These are phyloP conservation scores for Ricinus communis DNA, from an alignment of 345 rosid genomes.

Conservation along the genomic window DNA sequence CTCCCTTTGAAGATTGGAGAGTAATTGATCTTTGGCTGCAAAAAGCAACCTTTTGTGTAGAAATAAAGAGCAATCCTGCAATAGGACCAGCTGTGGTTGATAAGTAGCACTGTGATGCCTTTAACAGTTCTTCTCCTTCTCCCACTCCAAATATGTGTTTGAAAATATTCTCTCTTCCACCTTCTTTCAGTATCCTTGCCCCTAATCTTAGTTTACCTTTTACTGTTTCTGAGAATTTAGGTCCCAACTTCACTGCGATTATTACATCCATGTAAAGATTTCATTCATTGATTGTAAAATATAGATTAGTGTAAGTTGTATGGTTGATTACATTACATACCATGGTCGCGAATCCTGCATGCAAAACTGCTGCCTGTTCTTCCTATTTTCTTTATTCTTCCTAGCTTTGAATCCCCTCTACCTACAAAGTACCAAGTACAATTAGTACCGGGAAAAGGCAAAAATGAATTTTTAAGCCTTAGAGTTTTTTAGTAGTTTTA, in stretches of 20 bases:
- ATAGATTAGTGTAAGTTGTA: no score
- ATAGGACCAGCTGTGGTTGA: conserved; percentile 47
- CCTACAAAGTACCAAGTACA: conserved; percentile 7
- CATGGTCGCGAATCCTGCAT: conserved; percentile 36
- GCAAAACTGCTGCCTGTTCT: conserved; percentile 28
- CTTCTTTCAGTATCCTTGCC: conserved; percentile 39
- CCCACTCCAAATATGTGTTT: conserved; percentile 32
- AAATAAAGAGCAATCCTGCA: conserved; percentile 47
- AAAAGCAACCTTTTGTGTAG: conserved; percentile 38
- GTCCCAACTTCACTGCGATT: conserved; percentile 36
- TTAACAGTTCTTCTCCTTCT: conserved; percentile 43
- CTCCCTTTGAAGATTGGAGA: conserved; percentile 22
- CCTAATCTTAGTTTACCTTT: conserved; percentile 46
- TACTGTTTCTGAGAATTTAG: conserved; percentile 38
- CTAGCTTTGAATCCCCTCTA: conserved; percentile 15
- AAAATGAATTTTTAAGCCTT: no score
- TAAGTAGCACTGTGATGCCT: conserved; percentile 51
- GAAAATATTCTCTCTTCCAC: conserved; percentile 45
- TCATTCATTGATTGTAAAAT: background rate
- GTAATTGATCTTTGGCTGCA: conserved; percentile 37
- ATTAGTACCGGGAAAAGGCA: background rate
- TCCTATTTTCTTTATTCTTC: conserved; percentile 8
- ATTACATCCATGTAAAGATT: background rate
- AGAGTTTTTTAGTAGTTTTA: no score
- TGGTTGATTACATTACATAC: conserved; percentile 8